Base-by-base conservation (phyloP, 2,329 filamentous ascomycete species). In the Penicillium glabrum region DNA sequence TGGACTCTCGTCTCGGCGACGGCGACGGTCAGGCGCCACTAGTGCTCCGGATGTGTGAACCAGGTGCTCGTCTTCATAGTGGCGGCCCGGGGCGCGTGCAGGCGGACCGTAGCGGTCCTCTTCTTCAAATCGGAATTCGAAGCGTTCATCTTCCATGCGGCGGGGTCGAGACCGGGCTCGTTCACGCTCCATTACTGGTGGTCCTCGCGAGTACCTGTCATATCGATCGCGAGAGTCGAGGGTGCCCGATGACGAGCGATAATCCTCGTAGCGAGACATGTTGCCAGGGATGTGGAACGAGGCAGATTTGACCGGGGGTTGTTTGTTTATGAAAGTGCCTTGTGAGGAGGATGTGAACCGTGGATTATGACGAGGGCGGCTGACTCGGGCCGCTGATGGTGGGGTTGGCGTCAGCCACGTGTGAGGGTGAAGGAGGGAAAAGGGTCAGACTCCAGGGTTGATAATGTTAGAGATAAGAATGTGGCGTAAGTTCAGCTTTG, bases 1-100 rank as follows among this genome's bases (percentile, higher is more conserved):
- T 44, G 80, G 76, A 53, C 80, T 76, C 3, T 82, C 83, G 10
- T 83, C 82, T 51, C 62, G 60, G 31, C 84, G 83, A 52, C 82
- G 80, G 56, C 85, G 84, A 64, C 79, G 73, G 51, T 83, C 79
- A 46, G 82, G 85, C 51, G 85, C 82, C 56, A 78, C 82, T 62
- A 86, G 73, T 7, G 83, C 80, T 54, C 80, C 81, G 27, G 81
- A 59, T 72, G 75, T 26, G 72, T 78, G 62, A 72, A 69, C 61
- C 53, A 78, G 67, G 53, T 75, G 73, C 56, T 74, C 74, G 59
- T 75, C 72, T 50, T 79, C 75, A 52, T 78, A 79, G 49, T 69
- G 65, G 37, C 74, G 68, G 29, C 75, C 75, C 26, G 69, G 59
- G 14, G 69, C 68, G 52, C 73, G 70, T 19, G n/a, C 45, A 19